Base-by-base conservation (phyloP, 2,329 filamentous ascomycete species). In the Periconia macrospinosa region DNA sequence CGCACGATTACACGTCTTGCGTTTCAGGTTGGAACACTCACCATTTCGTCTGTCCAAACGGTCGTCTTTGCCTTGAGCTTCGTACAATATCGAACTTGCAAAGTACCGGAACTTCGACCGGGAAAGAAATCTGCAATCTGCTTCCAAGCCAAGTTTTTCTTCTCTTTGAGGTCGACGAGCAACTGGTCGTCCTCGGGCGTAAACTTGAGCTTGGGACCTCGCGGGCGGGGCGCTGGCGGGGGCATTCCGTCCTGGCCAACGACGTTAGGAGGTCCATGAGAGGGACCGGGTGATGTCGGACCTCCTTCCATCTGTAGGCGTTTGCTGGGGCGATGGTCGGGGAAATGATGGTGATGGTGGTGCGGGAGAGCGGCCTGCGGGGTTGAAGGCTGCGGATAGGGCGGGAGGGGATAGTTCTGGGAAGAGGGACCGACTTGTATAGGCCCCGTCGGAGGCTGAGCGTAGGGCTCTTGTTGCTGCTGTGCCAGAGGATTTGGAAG, bases 71-170 rank as follows among this genome's bases (percentile, higher is more conserved):
- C 92, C 77, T 96, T 96, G 49, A 96, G 79, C 76, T 96, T 96
- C 42, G 92, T 96, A 72, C 92, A 97, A 73, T 97, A 97, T 35
- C 92, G 87, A 50, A 97, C 92, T 74, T 97, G 92, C 56, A 97
- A 77, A 30, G 92, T 96, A 17, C 92, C 92, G 44, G 90, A 95
- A 54, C 90, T 94, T 53, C 92, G 83, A 1, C 92, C 92, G 0
- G 92, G 92, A 65, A 97, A 97, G 76, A 96, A 96, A 69, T 96
- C 92, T 52, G 92, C 91, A 68, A 97, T 97, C 79, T 97, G 92
- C 76, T 96, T 96, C 92, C 92, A 97, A 5, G 92, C 96, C 70
- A 97, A 80, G 69, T 91, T 92, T 75, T 94, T 95, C 68, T 94
- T 92, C 76, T 97, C 92, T 74, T 97, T 97, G 57, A 97, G 79